phyloP scores from a whole-genome alignment of 2,329 filamentous ascomycete genomes.

The Arthrobotrys entomopaga region DNA sequence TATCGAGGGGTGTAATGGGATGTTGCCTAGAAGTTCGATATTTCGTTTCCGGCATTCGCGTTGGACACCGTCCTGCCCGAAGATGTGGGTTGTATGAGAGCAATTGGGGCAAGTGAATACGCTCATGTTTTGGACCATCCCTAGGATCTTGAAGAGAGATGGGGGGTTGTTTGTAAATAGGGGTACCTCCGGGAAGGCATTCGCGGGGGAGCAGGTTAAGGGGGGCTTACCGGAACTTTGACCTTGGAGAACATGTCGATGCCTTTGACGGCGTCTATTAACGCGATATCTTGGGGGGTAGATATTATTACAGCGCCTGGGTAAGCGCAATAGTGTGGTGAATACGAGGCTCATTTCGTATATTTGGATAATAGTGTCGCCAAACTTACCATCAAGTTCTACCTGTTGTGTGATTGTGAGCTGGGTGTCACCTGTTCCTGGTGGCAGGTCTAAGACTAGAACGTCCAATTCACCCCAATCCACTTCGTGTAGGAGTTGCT shows the following conservation, averaged over 20 bases:
- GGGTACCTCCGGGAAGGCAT: background rate
- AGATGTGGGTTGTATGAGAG: conserved; percentile 77
- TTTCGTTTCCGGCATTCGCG: conserved; percentile 76
- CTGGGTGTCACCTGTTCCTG: conserved; percentile 94
- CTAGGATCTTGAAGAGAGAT: conserved; percentile 68
- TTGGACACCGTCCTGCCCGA: conserved; percentile 73
- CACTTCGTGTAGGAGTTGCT: conserved; percentile 93
- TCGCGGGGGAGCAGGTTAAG: background rate
- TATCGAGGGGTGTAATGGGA: conserved; percentile 86
- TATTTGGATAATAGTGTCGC: background rate
- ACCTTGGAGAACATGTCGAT: conserved; percentile 93
- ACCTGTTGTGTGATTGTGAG: conserved; percentile 97
- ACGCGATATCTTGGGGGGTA: conserved; percentile 90
- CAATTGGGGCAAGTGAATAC: conserved; percentile 84
- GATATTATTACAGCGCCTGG: conserved; percentile 84
- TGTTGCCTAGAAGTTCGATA: conserved; percentile 84
- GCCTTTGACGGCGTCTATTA: conserved; percentile 90
- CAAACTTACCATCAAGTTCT: conserved; percentile 77
- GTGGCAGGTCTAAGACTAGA: conserved; percentile 88
- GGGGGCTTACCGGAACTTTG: conserved; percentile 69
- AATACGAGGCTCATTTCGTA: background rate
- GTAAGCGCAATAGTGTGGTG: background rate
- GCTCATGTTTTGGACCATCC: conserved; percentile 92
- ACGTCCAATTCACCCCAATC: conserved; percentile 91
- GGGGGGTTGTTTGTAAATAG: background rate